Base-by-base conservation (phyloP, 352 stramenopile genomes). In the Phytophthora sp. region DNA sequence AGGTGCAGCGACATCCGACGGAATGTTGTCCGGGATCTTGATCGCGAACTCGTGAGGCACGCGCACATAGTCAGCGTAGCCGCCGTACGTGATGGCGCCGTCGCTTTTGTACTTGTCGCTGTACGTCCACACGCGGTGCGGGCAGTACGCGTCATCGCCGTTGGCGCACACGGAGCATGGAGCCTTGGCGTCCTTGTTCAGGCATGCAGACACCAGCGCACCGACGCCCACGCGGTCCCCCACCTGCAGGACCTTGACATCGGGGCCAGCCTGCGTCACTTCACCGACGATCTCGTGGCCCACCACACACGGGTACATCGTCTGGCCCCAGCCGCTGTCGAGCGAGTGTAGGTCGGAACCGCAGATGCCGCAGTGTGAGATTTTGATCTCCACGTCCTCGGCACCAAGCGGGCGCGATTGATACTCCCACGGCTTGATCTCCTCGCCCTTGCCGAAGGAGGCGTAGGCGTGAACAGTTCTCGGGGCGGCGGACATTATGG, bases 161-260 rank as follows among this genome's bases (percentile, higher is more conserved):
- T 49, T 42, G 44, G 77, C 53, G 61, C 90, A 97, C 26, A 82
- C 46, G 9, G 79, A 41, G 47, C 47, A 56, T 30, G 47, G 47
- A 15, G 35, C 20, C 47, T 56, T 42, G 18, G 47, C 18, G 47
- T 56, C 46, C 27, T 54, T 54, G 27, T 54, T 54, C 13, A 54
- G 46, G 20, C 47, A 56, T 13, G 47, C 47, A 29, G 79, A 88
- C 21, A 89, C 84, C 52, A 94, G 80, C 11, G 80, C 88, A 21
- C 89, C 89, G 31, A 97, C 87, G 35, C 89, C 89, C 2, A 92
- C 86, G 15, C 73, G 60, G 66, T 96, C 84, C 12, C 90, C 90
- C 4, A 93, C 82, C 35, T 79, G 71, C 42, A 94, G 79, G 20
- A 80, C 69, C 30, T 63, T 77, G 2, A 96, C 89, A 1, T 84